A percentile compares a stretch with the other conserved stretches of the same genome.
Evolutionary conservation across 2,329 filamentous ascomycete species (phyloP).

Genomic region (Penicillium sp.): DNA sequence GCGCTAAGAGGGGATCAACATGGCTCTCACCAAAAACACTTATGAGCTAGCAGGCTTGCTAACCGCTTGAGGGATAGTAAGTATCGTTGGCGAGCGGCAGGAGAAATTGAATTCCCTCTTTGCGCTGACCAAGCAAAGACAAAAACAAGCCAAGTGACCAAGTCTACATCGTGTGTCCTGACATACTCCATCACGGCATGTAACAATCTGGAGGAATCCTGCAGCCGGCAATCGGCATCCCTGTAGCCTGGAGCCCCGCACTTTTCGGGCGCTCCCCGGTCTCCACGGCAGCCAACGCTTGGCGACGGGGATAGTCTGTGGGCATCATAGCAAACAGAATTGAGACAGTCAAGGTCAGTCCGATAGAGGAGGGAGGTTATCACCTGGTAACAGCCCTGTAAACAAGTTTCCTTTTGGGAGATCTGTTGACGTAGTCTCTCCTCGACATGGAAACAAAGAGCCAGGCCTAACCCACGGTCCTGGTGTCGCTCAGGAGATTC

Average conservation of each 20-base stretch:
- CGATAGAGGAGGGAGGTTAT: background rate
- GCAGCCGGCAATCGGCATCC: background rate
- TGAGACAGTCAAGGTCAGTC: background rate
- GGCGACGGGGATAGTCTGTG: background rate
- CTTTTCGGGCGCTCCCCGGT: constrained; percentile 4
- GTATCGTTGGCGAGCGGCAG: background rate
- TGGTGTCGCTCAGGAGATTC: background rate
- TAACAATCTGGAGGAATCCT: background rate
- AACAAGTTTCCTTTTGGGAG: background rate
- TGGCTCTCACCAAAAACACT: background rate
- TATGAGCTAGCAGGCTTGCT: background rate
- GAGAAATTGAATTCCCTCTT: background rate
- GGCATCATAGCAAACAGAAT: background rate
- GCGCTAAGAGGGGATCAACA: background rate
- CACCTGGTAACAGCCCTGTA: background rate
- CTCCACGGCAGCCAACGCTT: constrained; percentile 5
- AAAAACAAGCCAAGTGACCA: background rate
- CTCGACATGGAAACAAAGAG: background rate
- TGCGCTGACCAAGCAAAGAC: background rate
- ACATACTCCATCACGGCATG: background rate
- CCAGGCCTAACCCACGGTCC: background rate
- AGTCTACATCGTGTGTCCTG: background rate
- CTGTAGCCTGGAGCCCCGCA: constrained; percentile 15
- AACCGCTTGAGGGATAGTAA: background rate
- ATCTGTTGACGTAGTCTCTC: background rate